Percentiles rank a stretch among this genome's conserved stretches.
phyloP scores from a whole-genome alignment of 2,329 filamentous ascomycete species.

The Amphichorda felina region DNA sequence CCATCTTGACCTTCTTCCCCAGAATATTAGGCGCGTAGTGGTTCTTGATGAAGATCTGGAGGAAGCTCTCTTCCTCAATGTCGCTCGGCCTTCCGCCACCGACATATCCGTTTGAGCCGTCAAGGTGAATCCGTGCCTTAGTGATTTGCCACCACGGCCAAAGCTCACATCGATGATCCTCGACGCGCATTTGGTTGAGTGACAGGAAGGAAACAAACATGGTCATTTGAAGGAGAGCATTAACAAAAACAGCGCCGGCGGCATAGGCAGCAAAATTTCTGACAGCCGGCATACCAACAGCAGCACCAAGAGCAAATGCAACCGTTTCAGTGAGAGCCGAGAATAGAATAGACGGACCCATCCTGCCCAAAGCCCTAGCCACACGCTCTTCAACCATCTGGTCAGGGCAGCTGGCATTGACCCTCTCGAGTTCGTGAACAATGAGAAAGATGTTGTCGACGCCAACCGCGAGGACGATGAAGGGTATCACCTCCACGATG shows the following conservation, averaged over 20 bases:
- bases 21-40: constrained; percentile 75
- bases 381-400: constrained; percentile 78
- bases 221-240: constrained; percentile 90
- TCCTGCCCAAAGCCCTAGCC: constrained; percentile 79
- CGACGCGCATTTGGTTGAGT: constrained; percentile 82
- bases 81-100: constrained; percentile 51
- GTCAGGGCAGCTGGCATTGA: constrained; percentile 86
- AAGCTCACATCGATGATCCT: constrained; percentile 81
- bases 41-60: constrained; percentile 86
- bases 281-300: constrained; percentile 96
- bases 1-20: constrained; percentile 66
- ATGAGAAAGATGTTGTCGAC: constrained; percentile 99
- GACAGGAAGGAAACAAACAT: constrained; percentile 91
- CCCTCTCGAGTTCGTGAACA: constrained; percentile 92
- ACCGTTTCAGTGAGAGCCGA: constrained; percentile 92
- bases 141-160: constrained; percentile 80
- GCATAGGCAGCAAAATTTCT: constrained; percentile 96
- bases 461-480: constrained; percentile 89
- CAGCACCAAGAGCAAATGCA: constrained; percentile 83
- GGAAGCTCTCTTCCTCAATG: constrained; percentile 66
- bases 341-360: constrained; percentile 92
- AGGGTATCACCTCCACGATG: constrained; percentile 96
- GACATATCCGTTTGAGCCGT: constrained; percentile 40
- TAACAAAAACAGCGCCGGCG: constrained; percentile 91
- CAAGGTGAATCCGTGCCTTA: constrained; percentile 57